Evolutionary conservation across 1,139 yeast species (phyloP), one percentile per base, ranked within the genome.

Genomic region (Debaryomycetaceae sp.): DNA sequence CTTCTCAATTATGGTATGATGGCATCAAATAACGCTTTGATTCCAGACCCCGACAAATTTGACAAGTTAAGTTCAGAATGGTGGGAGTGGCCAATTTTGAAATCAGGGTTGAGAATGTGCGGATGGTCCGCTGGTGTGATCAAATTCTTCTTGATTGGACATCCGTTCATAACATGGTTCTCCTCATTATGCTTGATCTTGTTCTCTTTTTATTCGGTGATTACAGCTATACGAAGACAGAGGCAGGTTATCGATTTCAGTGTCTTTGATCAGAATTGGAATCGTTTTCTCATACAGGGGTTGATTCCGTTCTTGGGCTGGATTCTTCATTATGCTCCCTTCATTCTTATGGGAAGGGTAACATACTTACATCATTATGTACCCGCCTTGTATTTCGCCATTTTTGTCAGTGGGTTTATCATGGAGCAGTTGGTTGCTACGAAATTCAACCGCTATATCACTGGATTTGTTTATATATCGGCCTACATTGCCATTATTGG

Each of bases 41-140:
- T 85, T 4, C 91, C 93, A 0, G 95, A 86, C 59, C 76, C 75
- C 2, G 87, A 85, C 55, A 85, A 83, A 53, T 70, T 63, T 50
- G 95, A 86, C 55, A 68, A 65, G 37, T 66, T 86, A 48, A 81
- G 89, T 1, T 83, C 90, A 11, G 64, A 72, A 45, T 85, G 90
- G 81, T 86, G 93, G 91, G 85, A 86, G 66, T 86, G 95, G 95
- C 91, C 93, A 34, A 69, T 80, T 6, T 62, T 82, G 45, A 66
- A 72, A 36, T 62, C 71, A 17, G 95, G 95, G 5, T 67, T 86
- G 45, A 72, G 93, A 55, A 80, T 86, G 87, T 79, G 87, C 53
- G 70, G 78, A 4, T 86, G 93, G 93, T 65, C 74, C 4, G 58
- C 68, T 6, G 57, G 59, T 14, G 70, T 70, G 14, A 58, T 68